phyloP scores from a whole-genome alignment of 805 yeast genomes.

The Monosporozyma unispora region DNA sequence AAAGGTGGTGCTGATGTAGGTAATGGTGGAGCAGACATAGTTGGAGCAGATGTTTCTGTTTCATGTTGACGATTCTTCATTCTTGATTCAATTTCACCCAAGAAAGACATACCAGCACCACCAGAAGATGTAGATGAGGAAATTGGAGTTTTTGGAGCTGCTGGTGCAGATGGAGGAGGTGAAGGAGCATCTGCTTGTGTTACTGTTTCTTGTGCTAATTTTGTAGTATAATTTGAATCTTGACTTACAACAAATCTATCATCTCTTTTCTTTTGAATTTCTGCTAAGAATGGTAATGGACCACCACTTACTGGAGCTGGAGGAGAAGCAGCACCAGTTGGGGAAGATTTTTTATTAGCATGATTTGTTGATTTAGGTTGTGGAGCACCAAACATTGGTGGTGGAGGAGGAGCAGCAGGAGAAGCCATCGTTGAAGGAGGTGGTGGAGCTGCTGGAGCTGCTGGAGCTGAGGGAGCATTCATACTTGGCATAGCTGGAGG shows the following conservation, averaged over 20 bases:
- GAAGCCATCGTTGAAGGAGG: constrained; percentile 23
- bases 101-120: constrained; percentile 21
- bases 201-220: constrained; percentile 12
- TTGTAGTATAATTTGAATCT: constrained; percentile 20
- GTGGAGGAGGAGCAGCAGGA: constrained; percentile 20
- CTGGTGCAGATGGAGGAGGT: constrained; percentile 15
- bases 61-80: constrained; percentile 11
- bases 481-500: constrained; percentile 13
- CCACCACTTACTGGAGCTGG: constrained; percentile 28
- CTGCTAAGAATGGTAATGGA: constrained; percentile 42
- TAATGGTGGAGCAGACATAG: constrained; percentile 13
- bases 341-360: constrained; percentile 17
- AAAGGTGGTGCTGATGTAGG: constrained; percentile 9
- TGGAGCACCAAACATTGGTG: constrained; percentile 30
- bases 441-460: too few species aligned
- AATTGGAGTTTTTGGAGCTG: constrained; percentile 10
- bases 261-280: constrained; percentile 42
- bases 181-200: constrained; percentile 11
- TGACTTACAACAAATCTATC: constrained; percentile 39
- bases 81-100: constrained; percentile 25
- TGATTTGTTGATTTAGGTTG: constrained; percentile 27
- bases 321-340: constrained; percentile 19
- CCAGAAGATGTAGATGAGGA: constrained; percentile 15
- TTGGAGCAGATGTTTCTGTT: constrained; percentile 1
- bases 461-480: constrained; percentile 14